Conservation (phyloP, 2,329 filamentous ascomycete species). For the Alternaria rosae region DNA sequence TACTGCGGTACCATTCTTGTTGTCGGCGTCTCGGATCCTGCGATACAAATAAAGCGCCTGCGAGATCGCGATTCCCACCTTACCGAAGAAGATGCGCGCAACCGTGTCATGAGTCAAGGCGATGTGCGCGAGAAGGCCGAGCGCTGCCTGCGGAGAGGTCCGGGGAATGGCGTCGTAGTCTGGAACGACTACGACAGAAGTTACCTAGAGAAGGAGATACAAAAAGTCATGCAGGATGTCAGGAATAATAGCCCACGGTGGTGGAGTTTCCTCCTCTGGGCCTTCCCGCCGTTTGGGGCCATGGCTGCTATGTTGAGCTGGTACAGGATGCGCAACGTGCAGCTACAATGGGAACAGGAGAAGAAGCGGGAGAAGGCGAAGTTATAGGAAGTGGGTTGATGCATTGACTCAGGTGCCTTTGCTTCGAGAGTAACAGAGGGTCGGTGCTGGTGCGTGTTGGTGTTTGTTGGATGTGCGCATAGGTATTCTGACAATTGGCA, state of each 20-base stretch:
- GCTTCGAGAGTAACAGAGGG: neutral
- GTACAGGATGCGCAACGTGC: slow-evolving; percentile 74
- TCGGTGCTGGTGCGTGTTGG: slow-evolving; percentile 10
- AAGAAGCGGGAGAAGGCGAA: slow-evolving; percentile 65
- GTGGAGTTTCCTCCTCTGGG: slow-evolving; percentile 78
- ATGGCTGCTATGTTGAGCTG: slow-evolving; percentile 74
- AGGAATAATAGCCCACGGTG: slow-evolving; percentile 72
- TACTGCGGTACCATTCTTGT: slow-evolving; percentile 87
- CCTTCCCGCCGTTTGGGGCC: slow-evolving; percentile 78
- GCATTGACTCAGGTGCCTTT: neutral
- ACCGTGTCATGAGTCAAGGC: slow-evolving; percentile 84
- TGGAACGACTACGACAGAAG: slow-evolving; percentile 86
- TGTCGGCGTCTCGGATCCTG: slow-evolving; percentile 81
- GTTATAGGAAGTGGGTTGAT: slow-evolving; percentile 50
- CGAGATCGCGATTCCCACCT: slow-evolving; percentile 79
- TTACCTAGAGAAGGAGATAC: slow-evolving; percentile 72
- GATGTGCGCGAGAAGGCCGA: slow-evolving; percentile 85
- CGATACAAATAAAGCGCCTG: slow-evolving; percentile 81
- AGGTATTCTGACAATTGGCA: slow-evolving; percentile 22
- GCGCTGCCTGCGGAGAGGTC: slow-evolving; percentile 71
- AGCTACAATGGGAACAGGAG: slow-evolving; percentile 72
- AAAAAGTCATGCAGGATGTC: slow-evolving; percentile 69
- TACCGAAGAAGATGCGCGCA: slow-evolving; percentile 83
- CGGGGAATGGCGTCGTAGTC: slow-evolving; percentile 75
- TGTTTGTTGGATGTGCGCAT: slow-evolving; percentile 17